These are phyloP conservation scores for Syncephalis fuscata DNA, from an alignment of 371 early-diverging fungal species.

Conservation along the genomic window DNA sequence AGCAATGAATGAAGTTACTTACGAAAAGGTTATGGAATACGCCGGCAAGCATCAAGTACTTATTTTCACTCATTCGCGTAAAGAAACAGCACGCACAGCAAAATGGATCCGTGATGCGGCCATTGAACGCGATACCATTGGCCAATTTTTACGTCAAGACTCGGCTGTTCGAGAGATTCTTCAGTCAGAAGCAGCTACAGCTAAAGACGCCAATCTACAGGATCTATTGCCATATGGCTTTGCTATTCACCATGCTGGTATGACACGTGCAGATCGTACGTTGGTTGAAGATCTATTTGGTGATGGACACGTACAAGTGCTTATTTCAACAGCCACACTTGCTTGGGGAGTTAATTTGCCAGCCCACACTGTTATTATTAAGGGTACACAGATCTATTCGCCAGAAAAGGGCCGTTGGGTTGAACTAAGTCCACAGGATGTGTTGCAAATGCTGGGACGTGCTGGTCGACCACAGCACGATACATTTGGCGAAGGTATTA, in stretches of 20 bases:
- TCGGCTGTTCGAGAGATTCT: conserved; percentile 72
- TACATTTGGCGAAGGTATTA: conserved; percentile 90
- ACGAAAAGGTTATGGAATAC: conserved; percentile 84
- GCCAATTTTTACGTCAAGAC: conserved; percentile 56
- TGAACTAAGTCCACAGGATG: conserved; percentile 89
- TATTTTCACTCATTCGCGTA: conserved; percentile 96
- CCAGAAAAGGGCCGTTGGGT: conserved; percentile 89
- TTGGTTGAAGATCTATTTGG: conserved; percentile 91
- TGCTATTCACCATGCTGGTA: conserved; percentile 98
- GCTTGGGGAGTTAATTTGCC: conserved; percentile 99
- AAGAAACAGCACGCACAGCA: conserved; percentile 93
- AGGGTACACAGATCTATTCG: conserved; percentile 96
- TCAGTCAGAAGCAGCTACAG: conserved; percentile 59
- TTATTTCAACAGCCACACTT: conserved; percentile 97
- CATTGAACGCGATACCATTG: conserved; percentile 66
- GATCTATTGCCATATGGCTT: conserved; percentile 90
- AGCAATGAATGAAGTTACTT: conserved; percentile 90
- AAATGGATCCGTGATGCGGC: conserved; percentile 82
- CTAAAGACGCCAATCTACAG: conserved; percentile 63
- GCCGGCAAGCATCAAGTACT: conserved; percentile 83
- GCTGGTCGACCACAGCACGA: conserved; percentile 99
- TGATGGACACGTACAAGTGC: conserved; percentile 81
- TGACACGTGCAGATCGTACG: conserved; percentile 87
- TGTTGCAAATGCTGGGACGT: conserved; percentile 98
- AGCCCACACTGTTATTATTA: conserved; percentile 97